Base-by-base conservation (phyloP, 2,329 filamentous ascomycete genomes). In the Juglanconis sp. region DNA sequence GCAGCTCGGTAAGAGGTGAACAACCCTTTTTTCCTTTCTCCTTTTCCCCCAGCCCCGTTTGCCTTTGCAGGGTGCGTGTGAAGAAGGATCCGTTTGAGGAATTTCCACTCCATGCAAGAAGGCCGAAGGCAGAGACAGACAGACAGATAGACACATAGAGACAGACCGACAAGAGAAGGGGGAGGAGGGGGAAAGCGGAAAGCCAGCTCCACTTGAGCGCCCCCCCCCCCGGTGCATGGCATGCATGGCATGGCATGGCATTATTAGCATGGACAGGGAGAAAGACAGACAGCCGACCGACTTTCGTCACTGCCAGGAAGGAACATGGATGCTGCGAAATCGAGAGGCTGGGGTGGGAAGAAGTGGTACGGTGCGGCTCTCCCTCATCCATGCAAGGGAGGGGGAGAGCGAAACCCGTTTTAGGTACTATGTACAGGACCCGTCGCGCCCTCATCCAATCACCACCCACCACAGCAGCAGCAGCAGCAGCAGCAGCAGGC, bases 351-450 rank as follows among this genome's bases (percentile, higher is more conserved):
- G 52, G 17, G 48, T 24, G 46, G 44, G 38, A 50, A 24, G 17
- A 24, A 1, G 17, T 24, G 17, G 17, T 24, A 24, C 17, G 52
- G 44, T 42, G 47, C 17, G 17, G 31, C 48, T 52, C 36, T 24
- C 17, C 17, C 17, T 35, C 35, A 36, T 38, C 58, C 58, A 56
- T 56, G 58, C 47, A 60, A 56, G 49, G 53, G 54, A 53, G 47
- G 44, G 15, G 47, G 58, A 24, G 17, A 24, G 17, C 17, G 30
- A 47, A 44, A 36, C 47, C 42, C 53, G 48, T 52, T 60, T 46
- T 57, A 47, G 32, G 46, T 40, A 31, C 59, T 40, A 9, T 17
- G 17, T 24, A 24, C 17, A 8, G 10, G 2, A 8, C 10, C 7
- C 42, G 6, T 8, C 10, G 7, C 1, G 15, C 9, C n/a, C 11